Conservation (phyloP, 345 rosid genomes). For the Arabis alpina region DNA sequence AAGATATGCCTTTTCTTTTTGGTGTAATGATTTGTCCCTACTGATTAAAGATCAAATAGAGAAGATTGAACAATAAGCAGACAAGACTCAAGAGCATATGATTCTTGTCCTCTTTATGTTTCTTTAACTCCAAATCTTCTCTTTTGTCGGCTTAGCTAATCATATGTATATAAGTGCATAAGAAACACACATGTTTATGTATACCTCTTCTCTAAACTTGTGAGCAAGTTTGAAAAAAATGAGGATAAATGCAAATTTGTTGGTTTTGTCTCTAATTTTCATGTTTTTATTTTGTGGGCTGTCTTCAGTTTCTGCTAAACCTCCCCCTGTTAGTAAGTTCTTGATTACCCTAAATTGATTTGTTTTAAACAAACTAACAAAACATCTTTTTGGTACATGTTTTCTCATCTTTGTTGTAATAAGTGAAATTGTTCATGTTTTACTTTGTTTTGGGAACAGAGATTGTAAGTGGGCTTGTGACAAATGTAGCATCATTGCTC, state of each 20-base stretch:
- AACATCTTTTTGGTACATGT: background rate
- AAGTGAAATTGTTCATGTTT: constrained; percentile 6
- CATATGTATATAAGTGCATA: constrained; percentile 18
- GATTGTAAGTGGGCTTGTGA: constrained; percentile 71
- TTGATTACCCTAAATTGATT: constrained; percentile 3
- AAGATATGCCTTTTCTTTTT: constrained; percentile 32
- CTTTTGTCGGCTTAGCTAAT: constrained; percentile 37
- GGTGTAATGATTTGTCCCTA: constrained; percentile 31
- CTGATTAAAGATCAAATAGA: constrained; percentile 21
- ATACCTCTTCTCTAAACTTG: constrained; percentile 5
- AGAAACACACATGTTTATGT: background rate
- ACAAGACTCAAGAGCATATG: constrained; percentile 43
- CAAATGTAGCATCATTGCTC: constrained; percentile 75
- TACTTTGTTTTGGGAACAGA: constrained; percentile 49
- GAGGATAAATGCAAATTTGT: constrained; percentile 18
- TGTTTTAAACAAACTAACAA: background rate
- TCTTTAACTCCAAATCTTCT: constrained; percentile 37
- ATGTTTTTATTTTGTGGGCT: constrained; percentile 53
- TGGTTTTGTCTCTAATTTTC: constrained; percentile 49
- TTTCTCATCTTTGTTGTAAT: background rate
- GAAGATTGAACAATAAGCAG: constrained; percentile 32
- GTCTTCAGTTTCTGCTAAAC: constrained; percentile 78
- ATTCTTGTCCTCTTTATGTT: constrained; percentile 45
- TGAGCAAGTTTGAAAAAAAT: constrained; percentile 20
- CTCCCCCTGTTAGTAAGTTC: constrained; percentile 84